These are phyloP conservation scores for Fusarium fracticaudum DNA, from an alignment of 2,329 filamentous ascomycete species.

Conservation along the genomic window DNA sequence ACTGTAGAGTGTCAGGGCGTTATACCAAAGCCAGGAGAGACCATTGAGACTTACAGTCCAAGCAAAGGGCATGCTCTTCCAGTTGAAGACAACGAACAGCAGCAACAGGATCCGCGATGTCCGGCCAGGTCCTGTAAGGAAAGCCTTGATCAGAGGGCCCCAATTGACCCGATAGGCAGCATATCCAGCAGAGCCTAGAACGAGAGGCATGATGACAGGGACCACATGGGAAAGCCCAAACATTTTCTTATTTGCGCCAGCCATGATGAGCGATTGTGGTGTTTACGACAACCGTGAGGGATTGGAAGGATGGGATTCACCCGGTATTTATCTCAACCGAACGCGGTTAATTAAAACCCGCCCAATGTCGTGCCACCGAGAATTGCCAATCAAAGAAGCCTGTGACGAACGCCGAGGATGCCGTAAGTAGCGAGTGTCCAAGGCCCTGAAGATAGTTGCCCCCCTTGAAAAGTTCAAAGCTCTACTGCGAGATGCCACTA, in stretches of 20 bases:
- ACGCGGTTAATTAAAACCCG: background rate
- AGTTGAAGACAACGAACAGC: slow-evolving; percentile 69
- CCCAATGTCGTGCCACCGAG: background rate
- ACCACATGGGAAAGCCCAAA: slow-evolving; percentile 47
- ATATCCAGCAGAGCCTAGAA: slow-evolving; percentile 57
- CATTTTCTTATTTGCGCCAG: slow-evolving; percentile 48
- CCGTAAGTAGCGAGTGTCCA: background rate
- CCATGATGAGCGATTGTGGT: slow-evolving; percentile 40
- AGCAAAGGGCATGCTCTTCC: slow-evolving; percentile 77
- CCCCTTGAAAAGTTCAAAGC: slow-evolving; percentile 4
- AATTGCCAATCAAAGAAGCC: background rate
- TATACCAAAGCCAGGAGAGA: background rate
- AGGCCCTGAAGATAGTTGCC: background rate
- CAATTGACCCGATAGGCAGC: slow-evolving; percentile 58
- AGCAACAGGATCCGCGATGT: slow-evolving; percentile 63
- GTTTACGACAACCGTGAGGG: slow-evolving; percentile 5
- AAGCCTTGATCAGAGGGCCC: slow-evolving; percentile 50
- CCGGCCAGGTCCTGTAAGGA: slow-evolving; percentile 64
- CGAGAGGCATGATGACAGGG: slow-evolving; percentile 55
- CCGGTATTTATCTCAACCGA: slow-evolving; percentile 1
- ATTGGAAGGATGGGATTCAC: background rate
- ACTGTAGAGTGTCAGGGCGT: slow-evolving; percentile 48
- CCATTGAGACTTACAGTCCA: slow-evolving; percentile 73
- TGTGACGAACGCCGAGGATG: background rate
- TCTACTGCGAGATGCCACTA: slow-evolving; percentile 14